These are phyloP conservation scores for Geranium brycei DNA, from an alignment of 345 rosid species.

Conservation along the genomic window DNA sequence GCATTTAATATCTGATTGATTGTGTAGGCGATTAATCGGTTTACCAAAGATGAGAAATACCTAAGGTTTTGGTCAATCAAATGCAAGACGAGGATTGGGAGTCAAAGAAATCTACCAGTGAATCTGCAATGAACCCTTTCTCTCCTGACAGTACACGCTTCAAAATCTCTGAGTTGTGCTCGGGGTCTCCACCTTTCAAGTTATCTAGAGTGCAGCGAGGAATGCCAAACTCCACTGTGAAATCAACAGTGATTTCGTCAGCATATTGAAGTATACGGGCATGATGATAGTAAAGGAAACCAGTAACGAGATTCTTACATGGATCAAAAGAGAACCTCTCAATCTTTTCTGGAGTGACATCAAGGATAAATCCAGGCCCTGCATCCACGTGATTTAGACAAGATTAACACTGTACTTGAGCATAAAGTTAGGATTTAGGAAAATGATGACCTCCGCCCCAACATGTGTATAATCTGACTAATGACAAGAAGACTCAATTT, in stretches of 20 bases:
- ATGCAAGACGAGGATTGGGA: neutral
- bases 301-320: constrained; percentile 24
- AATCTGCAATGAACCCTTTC: constrained; percentile 66
- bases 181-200: constrained; percentile 72
- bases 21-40: neutral
- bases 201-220: constrained; percentile 73
- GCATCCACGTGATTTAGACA: constrained; percentile 8
- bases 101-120: constrained; percentile 43
- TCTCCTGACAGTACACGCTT: constrained; percentile 68
- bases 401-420: constrained; percentile 3
- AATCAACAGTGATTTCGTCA: constrained; percentile 3
- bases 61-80: neutral
- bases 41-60: neutral
- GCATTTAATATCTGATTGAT: constrained; percentile 72
- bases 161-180: constrained; percentile 54
- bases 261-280: constrained; percentile 1
- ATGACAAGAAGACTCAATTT: no score
- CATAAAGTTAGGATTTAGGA: neutral
- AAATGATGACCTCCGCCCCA: no score
- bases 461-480: no score
- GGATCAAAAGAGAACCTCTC: constrained; percentile 80
- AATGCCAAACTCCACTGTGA: constrained; percentile 78
- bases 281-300: neutral
- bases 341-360: constrained; percentile 54
- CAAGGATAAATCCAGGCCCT: constrained; percentile 71